A percentile compares a stretch with the other conserved stretches of the same genome.
Conservation (phyloP, 371 early-diverging fungal genomes). For the Lichtheimia ramosa region DNA sequence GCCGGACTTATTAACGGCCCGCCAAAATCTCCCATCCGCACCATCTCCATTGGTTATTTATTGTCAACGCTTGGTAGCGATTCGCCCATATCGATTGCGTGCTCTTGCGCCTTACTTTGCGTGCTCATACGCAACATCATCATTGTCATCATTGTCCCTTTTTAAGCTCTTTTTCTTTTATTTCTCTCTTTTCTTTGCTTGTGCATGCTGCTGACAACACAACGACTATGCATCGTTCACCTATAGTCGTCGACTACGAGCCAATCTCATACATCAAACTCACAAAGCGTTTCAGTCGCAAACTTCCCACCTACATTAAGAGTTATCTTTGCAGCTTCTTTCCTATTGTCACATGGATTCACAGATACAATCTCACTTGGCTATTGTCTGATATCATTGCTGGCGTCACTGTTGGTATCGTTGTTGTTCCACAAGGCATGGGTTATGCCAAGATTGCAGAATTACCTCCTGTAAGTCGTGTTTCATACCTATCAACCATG, state of each 20-base stretch:
- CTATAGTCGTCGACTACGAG: constrained; percentile 43
- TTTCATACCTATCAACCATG: background rate
- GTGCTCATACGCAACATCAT: background rate
- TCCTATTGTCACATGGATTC: constrained; percentile 71
- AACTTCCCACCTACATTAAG: constrained; percentile 27
- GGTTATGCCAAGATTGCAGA: constrained; percentile 84
- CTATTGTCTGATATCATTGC: constrained; percentile 81
- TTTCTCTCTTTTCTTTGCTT: background rate
- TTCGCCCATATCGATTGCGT: background rate
- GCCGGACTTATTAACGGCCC: too few species aligned
- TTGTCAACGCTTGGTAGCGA: background rate
- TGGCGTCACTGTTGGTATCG: constrained; percentile 83
- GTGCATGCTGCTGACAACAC: background rate
- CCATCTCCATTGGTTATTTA: background rate
- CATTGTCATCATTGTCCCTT: background rate
- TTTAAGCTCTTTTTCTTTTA: background rate
- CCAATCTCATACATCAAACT: constrained; percentile 18
- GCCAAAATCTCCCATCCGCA: background rate
- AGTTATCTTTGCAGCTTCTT: constrained; percentile 43
- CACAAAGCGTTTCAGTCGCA: constrained; percentile 14
- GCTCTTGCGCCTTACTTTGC: constrained; percentile 1
- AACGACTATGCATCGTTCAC: constrained; percentile 6
- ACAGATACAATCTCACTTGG: constrained; percentile 54
- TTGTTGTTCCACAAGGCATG: constrained; percentile 88
- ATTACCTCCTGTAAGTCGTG: constrained; percentile 57